phyloP scores from a whole-genome alignment of 257 asterid species.

The Coffea canephora region DNA sequence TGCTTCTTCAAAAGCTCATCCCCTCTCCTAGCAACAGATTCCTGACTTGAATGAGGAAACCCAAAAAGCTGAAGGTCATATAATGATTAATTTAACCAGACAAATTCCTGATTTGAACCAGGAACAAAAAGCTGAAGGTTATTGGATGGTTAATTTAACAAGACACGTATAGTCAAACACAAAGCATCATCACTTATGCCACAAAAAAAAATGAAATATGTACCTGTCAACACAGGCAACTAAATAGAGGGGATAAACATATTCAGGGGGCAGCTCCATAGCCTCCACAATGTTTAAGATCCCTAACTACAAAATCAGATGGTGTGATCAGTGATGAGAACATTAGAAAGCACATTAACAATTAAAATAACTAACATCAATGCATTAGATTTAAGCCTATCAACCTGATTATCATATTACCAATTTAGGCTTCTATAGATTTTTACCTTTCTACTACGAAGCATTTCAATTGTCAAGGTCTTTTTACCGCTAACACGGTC shows the following conservation, averaged over 20 bases:
- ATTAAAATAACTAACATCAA: neutral
- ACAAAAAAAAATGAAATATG: constrained; percentile 8
- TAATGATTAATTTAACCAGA: neutral
- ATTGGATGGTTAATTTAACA: neutral
- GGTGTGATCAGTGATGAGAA: constrained; percentile 14
- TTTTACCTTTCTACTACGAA: constrained; percentile 66
- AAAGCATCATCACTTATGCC: neutral
- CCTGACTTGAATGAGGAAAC: constrained; percentile 57
- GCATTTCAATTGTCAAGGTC: constrained; percentile 49
- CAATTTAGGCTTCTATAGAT: neutral
- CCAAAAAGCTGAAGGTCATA: constrained; percentile 23
- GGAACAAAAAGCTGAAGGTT: constrained; percentile 23
- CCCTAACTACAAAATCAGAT: constrained; percentile 60
- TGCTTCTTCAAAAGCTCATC: constrained; percentile 90
- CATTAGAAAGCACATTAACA: constrained; percentile 15
- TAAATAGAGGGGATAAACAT: constrained; percentile 73
- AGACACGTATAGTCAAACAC: neutral
- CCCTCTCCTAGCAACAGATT: constrained; percentile 71
- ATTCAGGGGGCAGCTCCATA: constrained; percentile 76
- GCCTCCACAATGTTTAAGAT: constrained; percentile 72
- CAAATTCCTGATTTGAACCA: constrained; percentile 63
- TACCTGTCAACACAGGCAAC: constrained; percentile 90
- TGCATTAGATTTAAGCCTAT: neutral
- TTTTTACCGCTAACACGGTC: constrained; percentile 86
- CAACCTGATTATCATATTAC: constrained; percentile 3